Conservation (phyloP, 75 land plant genomes). For the Pinus tabuliformis region DNA sequence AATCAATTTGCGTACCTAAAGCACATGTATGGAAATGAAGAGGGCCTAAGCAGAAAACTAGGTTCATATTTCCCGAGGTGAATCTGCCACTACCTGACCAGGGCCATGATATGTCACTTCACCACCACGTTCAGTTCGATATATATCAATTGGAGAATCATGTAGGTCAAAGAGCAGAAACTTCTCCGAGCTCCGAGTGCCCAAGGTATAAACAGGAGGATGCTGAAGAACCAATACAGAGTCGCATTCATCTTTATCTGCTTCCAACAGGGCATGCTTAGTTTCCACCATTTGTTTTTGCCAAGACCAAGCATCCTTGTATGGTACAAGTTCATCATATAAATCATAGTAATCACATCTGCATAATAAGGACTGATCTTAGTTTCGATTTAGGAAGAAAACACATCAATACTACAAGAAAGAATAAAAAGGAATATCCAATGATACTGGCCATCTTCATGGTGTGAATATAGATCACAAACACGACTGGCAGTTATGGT, state of each 20-base stretch:
- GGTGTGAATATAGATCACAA: too few species aligned
- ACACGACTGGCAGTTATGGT: too few species aligned
- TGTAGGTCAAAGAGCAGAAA: slow-evolving; percentile 57
- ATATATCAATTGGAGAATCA: slow-evolving; percentile 66
- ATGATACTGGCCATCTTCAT: background rate
- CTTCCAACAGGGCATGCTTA: slow-evolving; percentile 28
- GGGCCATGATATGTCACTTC: slow-evolving; percentile 99
- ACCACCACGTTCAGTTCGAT: slow-evolving; percentile 89
- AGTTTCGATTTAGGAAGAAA: background rate
- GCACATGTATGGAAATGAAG: background rate
- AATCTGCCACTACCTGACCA: slow-evolving; percentile 68
- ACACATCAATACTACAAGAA: background rate
- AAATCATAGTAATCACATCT: slow-evolving; percentile 82
- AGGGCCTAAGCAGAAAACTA: background rate
- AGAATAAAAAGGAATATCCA: background rate
- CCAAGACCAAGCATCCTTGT: slow-evolving; percentile 79
- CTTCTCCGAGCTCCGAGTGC: slow-evolving; percentile 75
- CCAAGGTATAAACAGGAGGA: slow-evolving; percentile 85
- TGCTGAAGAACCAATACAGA: slow-evolving; percentile 77
- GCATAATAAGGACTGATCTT: slow-evolving; percentile 1
- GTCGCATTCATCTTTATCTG: slow-evolving; percentile 49
- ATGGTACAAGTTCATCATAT: slow-evolving; percentile 56
- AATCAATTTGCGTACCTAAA: background rate
- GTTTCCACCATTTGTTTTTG: slow-evolving; percentile 60
- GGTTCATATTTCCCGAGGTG: background rate